Base-by-base conservation (phyloP, 106 monocot species). In the Dendrobium huoshanense region DNA sequence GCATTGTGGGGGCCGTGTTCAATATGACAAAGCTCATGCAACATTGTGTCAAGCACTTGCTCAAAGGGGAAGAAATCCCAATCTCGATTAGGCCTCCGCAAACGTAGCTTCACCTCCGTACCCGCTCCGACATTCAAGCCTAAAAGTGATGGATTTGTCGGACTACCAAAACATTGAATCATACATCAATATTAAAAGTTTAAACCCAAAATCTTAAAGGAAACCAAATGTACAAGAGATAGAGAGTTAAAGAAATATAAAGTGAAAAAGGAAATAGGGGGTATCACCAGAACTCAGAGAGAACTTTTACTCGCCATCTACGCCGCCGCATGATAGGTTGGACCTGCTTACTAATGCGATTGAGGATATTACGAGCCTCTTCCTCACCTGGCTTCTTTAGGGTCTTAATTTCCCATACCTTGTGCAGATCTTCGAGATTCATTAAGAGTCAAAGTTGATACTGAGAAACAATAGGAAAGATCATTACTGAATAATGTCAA, bases 11-110 rank as follows among this genome's bases (percentile, higher is more conserved):
- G 97, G 4, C 92, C 97, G 15, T 89, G 89, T 72, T 78, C 80
- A 27, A 85, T 94, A 77, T 94, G 97, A 77, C 92, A 97, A 33
- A 94, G 92, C 81, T 97, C 97, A 78, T 94, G 97, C 4, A 97
- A 87, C 97, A 97, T 97, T 24, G 97, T 94, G 55, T 97, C 97
- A 24, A 97, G 94, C 44, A 97, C 89, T 85, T 94, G 86, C 80
- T 97, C 94, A 55, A 92, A 94, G 8, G 97, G 88, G 73, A 92
- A 82, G 89, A 97, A 97, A 77, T 91, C 92, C 75, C 85, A 84
- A 19, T 97, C 94, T 65, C 87, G 75, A 29, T 87, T 88, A 0
- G 86, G 90, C 64, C 82, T 80, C 85, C 97, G 83, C 48, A 97
- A 84, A 25, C 94, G 83, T 11, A 97, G 90, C 87, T 91, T 97